Evolutionary conservation across 139 green algal species (phyloP).

Genomic region (Chlorella vulgaris): DNA sequence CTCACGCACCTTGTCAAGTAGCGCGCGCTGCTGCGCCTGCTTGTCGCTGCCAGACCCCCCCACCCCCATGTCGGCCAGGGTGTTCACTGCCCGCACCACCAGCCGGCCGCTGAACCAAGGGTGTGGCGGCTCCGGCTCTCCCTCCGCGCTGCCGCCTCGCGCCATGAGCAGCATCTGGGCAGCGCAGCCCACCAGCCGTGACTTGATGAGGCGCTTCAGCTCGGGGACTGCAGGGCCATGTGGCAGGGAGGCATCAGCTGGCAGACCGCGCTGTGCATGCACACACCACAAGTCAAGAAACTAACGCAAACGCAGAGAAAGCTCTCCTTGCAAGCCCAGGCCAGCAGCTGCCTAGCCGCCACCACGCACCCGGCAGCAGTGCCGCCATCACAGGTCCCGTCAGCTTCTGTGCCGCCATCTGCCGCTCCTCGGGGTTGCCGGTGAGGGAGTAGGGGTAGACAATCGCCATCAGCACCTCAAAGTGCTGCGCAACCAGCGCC

Average conservation of each 20-base stretch:
- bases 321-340: too few species aligned
- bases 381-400: slow-evolving; percentile 6
- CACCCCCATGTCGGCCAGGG: not conserved
- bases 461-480: slow-evolving; percentile 24
- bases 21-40: not conserved
- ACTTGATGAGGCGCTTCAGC: slow-evolving; percentile 10
- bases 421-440: not conserved
- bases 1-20: slow-evolving; percentile 24
- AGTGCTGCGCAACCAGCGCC: slow-evolving; percentile 27
- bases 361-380: slow-evolving; percentile 19
- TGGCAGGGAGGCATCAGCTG: not conserved
- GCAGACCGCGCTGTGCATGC: not conserved
- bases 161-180: slow-evolving; percentile 38
- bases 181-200: slow-evolving; percentile 18
- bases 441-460: slow-evolving; percentile 12
- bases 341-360: too few species aligned
- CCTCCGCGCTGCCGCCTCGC: not conserved
- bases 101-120: slow-evolving; percentile 25
- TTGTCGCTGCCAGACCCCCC: not conserved
- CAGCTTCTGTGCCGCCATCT: not conserved
- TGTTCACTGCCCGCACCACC: slow-evolving; percentile 16
- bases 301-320: too few species aligned
- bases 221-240: slow-evolving; percentile 10
- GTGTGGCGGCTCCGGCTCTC: not conserved
- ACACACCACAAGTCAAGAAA: too few species aligned